Evolutionary conservation across 1,284 basidiomycete species (phyloP), one percentile per base, ranked within the genome.

Genomic region (Moniliophthora roreri): DNA sequence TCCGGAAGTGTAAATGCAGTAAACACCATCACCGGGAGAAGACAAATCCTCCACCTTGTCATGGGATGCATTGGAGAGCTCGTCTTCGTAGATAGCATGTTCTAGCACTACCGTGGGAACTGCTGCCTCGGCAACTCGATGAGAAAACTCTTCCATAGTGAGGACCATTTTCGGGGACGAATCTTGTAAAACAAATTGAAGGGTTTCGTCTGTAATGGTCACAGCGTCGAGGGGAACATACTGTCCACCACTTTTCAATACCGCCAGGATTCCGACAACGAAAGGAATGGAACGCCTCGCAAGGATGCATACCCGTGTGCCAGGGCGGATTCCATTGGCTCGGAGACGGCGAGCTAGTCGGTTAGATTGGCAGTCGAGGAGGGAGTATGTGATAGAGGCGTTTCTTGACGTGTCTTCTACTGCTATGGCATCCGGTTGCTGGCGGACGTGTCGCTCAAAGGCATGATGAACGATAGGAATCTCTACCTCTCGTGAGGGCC

Each of bases 1-100:
- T 32, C 76, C 78, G 36, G 76, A 77, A n/a, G 78, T 79, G 58
- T 79, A 80, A 37, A 80, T 79, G 42, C 76, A 70, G 63, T 79
- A 79, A n/a, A 70, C 70, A 10, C 73, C 72, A 57, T 76, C 73
- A 26, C 58, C 58, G 15, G 71, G 64, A 28, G 63, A 63, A 3
- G 69, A 73, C 1, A 72, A 51, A 55, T 78, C 73, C 34, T 62
- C 56, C 2, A 67, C 70, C 50, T 68, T 68, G 39, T 55, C 56
- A 15, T 50, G 56, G 26, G 66, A 56, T 18, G 54, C 60, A 23
- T 62, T 54, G 4, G 58, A 32, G 1, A 61, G 44, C 16, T 67
- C 63, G 40, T 71, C 69, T 48, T 74, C 72, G 6, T 73, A 62
- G 18, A 76, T 61, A 20, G 64, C 56, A 0, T 56, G 44, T 41